Percentiles rank a stretch among this genome's conserved stretches.
Evolutionary conservation across 208 protist genomes (phyloP).

Genomic region (Endotrypanum monterogeii): DNA sequence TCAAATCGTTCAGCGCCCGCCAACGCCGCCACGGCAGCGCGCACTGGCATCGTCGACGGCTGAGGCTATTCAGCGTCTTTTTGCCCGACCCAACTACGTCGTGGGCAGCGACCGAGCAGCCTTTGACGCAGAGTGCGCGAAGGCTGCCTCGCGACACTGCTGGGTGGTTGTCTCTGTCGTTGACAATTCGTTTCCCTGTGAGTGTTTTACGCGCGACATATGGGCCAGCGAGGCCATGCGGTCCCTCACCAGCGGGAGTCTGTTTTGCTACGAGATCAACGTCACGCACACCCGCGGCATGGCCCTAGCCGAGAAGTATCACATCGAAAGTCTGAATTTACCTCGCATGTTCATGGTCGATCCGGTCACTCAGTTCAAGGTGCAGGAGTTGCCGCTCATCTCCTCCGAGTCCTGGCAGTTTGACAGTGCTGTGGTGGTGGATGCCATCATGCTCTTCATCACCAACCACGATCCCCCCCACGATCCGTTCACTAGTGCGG

Average conservation of each 20-base stretch:
- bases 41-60: constrained; percentile 22
- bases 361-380: constrained; percentile 58
- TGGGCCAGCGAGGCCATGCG: constrained; percentile 53
- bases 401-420: constrained; percentile 22
- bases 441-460: constrained; percentile 50
- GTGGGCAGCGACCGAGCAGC: constrained; percentile 22
- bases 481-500: constrained; percentile 23
- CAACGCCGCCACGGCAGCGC: constrained; percentile 16
- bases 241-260: constrained; percentile 35
- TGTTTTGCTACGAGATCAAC: constrained; percentile 63
- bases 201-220: constrained; percentile 74
- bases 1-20: constrained; percentile 15
- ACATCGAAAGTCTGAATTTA: constrained; percentile 29
- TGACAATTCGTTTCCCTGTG: constrained; percentile 53
- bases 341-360: constrained; percentile 71
- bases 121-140: constrained; percentile 47
- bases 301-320: constrained; percentile 47
- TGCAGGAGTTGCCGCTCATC: constrained; percentile 39
- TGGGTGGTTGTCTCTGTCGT: constrained; percentile 72
- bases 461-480: constrained; percentile 34
- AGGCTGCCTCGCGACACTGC: constrained; percentile 35
- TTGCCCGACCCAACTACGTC: constrained; percentile 57
- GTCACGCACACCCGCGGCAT: constrained; percentile 37
- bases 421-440: constrained; percentile 45
- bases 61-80: constrained; percentile 34